Percentiles rank a stretch among this genome's conserved stretches.
Conservation (phyloP, 495 filamentous ascomycete species). For the Tuber indicum region DNA sequence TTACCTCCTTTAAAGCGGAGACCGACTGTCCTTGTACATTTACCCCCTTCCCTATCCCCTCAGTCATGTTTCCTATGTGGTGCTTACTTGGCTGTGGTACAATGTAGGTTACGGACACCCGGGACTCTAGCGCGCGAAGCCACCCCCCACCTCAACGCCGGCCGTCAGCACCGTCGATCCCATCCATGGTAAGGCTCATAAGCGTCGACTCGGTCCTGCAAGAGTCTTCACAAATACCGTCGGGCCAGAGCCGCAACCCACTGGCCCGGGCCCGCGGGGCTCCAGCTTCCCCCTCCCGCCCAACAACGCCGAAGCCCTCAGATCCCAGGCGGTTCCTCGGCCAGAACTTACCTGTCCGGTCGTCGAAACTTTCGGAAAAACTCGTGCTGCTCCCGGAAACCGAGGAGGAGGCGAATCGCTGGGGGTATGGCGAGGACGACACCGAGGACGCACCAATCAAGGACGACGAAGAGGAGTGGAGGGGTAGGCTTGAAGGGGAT, state of each 20-base stretch:
- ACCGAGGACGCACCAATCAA: slow-evolving; percentile 59
- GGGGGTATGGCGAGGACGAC: slow-evolving; percentile 51
- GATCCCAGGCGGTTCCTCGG: slow-evolving; percentile 51
- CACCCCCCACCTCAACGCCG: slow-evolving; percentile 19
- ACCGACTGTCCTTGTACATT: slow-evolving; percentile 39
- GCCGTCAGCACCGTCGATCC: slow-evolving; percentile 28
- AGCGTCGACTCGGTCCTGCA: slow-evolving; percentile 95
- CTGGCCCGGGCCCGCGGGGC: slow-evolving; percentile 50
- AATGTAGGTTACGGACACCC: slow-evolving; percentile 44
- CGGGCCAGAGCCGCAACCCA: slow-evolving; percentile 77
- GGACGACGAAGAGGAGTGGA: slow-evolving; percentile 69
- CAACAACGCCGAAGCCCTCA: slow-evolving; percentile 41
- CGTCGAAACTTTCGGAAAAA: slow-evolving; percentile 90
- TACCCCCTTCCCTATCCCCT: neutral
- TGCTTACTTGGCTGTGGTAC: neutral
- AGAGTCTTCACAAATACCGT: slow-evolving; percentile 89
- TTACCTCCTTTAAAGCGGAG: slow-evolving; percentile 32
- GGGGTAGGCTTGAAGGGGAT: slow-evolving; percentile 48
- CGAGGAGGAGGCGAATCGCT: slow-evolving; percentile 52
- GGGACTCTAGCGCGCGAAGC: slow-evolving; percentile 35
- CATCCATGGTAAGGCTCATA: slow-evolving; percentile 58
- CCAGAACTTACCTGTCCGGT: slow-evolving; percentile 76
- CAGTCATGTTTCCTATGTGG: neutral
- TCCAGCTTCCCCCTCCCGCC: slow-evolving; percentile 43
- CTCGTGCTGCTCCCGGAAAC: slow-evolving; percentile 91